Conservation (phyloP, 768 basidiomycete species). For the Suillus lakei region DNA sequence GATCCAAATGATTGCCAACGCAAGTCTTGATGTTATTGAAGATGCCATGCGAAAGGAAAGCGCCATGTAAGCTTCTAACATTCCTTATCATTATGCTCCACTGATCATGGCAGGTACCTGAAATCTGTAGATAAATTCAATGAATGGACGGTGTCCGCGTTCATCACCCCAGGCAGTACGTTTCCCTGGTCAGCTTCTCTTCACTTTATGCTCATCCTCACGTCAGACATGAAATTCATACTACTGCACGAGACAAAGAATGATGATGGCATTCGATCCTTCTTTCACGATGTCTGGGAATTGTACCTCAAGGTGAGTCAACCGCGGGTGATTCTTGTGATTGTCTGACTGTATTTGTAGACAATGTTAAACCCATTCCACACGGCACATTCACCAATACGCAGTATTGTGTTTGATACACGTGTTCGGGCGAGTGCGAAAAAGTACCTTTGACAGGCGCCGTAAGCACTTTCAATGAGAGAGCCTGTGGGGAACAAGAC, state of each 20-base stretch:
- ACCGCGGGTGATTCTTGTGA: background rate
- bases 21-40: constrained; percentile 92
- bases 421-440: constrained; percentile 87
- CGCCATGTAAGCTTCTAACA: constrained; percentile 62
- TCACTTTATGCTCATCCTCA: constrained; percentile 26
- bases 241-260: constrained; percentile 95
- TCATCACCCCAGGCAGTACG: constrained; percentile 91
- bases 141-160: constrained; percentile 98
- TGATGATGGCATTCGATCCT: constrained; percentile 93
- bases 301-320: constrained; percentile 86
- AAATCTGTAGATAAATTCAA: constrained; percentile 97
- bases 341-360: constrained; percentile 43
- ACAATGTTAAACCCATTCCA: constrained; percentile 96
- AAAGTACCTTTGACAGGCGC: constrained; percentile 61
- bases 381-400: constrained; percentile 83
- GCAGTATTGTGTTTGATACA: constrained; percentile 80
- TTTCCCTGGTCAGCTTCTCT: constrained; percentile 6
- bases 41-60: constrained; percentile 87
- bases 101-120: constrained; percentile 70
- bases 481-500: constrained; percentile 5
- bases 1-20: constrained; percentile 98
- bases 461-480: no score
- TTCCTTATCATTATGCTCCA: constrained; percentile 12
- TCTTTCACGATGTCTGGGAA: constrained; percentile 98
- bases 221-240: constrained; percentile 90